Evolutionary conservation across 73 alveolate genomes (phyloP).

Genomic region (Paramecium caudatum): DNA sequence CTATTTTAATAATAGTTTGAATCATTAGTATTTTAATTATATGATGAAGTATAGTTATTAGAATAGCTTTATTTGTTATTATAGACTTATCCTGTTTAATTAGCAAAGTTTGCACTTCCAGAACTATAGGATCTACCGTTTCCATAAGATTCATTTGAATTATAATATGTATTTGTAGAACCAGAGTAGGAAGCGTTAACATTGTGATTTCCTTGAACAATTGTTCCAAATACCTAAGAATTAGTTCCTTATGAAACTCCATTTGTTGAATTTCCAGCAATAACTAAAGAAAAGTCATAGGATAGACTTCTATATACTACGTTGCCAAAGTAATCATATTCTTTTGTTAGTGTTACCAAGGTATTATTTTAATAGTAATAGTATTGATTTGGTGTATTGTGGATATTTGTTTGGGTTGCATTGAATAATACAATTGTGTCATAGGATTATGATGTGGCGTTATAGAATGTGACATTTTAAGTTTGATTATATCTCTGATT

Average conservation of each 20-base stretch:
- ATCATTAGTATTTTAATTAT: too few species aligned
- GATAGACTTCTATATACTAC: background rate
- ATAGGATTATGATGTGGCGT: background rate
- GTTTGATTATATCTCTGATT: background rate
- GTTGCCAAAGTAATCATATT: background rate
- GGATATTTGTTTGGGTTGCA: background rate
- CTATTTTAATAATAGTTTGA: too few species aligned
- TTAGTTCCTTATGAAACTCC: background rate
- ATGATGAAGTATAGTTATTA: too few species aligned
- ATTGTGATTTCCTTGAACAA: background rate
- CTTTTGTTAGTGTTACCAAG: background rate
- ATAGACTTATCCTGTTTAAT: too few species aligned
- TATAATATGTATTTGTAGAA: background rate
- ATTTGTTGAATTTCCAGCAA: too few species aligned
- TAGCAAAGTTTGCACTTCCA: too few species aligned
- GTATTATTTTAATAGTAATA: background rate
- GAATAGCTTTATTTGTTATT: too few species aligned
- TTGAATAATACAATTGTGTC: background rate
- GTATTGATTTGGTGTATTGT: background rate
- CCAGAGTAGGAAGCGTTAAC: background rate
- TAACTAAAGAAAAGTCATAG: constrained; percentile 6
- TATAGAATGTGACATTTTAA: background rate
- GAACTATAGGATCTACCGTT: too few species aligned
- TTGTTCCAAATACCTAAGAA: background rate
- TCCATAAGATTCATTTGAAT: background rate